phyloP scores from a whole-genome alignment of 306 rosid genomes.

The Trifolium dubium region DNA sequence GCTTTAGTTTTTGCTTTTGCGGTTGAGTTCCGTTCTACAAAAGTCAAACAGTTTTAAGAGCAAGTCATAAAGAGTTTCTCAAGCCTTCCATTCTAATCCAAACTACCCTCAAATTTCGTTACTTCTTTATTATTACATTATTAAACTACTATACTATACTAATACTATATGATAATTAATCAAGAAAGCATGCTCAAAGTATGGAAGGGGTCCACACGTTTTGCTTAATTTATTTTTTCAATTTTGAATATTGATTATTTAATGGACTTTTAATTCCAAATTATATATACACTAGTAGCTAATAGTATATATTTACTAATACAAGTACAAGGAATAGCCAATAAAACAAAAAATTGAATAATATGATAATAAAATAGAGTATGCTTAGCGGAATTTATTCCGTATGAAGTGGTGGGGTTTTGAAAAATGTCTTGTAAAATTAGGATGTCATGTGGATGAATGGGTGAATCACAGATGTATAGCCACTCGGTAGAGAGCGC shows the following conservation, averaged over 20 bases:
- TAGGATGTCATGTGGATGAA: slow-evolving; percentile 42
- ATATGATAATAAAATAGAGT: slow-evolving; percentile 28
- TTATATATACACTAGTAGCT: slow-evolving; percentile 15
- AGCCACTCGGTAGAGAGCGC: slow-evolving; percentile 27
- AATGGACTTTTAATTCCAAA: slow-evolving; percentile 11
- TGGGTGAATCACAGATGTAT: slow-evolving; percentile 28
- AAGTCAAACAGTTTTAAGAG: slow-evolving; percentile 54
- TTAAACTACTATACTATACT: not conserved
- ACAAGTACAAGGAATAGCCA: not conserved
- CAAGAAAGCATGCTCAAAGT: slow-evolving; percentile 3
- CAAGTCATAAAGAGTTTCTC: slow-evolving; percentile 36
- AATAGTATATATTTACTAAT: not conserved
- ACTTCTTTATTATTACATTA: not conserved
- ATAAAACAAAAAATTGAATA: slow-evolving; percentile 15
- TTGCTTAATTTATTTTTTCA: slow-evolving; percentile 8
- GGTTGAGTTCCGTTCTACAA: slow-evolving; percentile 46
- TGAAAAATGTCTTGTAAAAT: slow-evolving; percentile 46
- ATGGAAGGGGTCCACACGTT: slow-evolving; percentile 60
- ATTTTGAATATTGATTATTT: not conserved
- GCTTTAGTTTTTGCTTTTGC: slow-evolving; percentile 50
- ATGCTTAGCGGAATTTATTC: slow-evolving; percentile 52
- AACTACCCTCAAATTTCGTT: slow-evolving; percentile 15
- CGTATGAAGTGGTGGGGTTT: slow-evolving; percentile 49
- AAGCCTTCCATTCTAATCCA: slow-evolving; percentile 56
- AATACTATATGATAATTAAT: not conserved